These are phyloP conservation scores for Colletotrichum chrysophilum DNA, from an alignment of 2,329 filamentous ascomycete genomes.

Conservation along the genomic window DNA sequence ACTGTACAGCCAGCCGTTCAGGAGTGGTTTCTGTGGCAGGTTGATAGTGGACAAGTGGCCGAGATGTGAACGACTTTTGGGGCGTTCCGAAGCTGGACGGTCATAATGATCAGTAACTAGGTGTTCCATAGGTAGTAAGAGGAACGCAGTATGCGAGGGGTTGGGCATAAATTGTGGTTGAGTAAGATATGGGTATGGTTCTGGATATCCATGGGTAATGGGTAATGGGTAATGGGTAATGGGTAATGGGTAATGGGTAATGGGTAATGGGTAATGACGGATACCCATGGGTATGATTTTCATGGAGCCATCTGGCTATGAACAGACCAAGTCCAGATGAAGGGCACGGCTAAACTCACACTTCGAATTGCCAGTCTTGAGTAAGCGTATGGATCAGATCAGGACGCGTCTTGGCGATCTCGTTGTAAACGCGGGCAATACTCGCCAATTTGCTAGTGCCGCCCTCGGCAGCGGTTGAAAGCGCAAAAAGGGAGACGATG, in stretches of 20 bases:
- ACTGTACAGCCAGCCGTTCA: conserved; percentile 64
- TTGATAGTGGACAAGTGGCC: conserved; percentile 63
- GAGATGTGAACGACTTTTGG: conserved; percentile 47
- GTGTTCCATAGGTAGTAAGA: not conserved
- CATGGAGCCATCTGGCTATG: not conserved
- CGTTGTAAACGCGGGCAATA: conserved; percentile 66
- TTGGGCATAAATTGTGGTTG: not conserved
- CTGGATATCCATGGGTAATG: no score
- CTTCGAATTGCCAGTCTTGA: conserved; percentile 53
- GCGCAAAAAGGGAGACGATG: conserved; percentile 61
- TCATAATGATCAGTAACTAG: not conserved
- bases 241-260: no score
- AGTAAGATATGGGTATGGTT: not conserved
- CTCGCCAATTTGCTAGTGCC: conserved; percentile 64
- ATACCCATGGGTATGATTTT: no score
- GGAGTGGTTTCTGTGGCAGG: conserved; percentile 48
- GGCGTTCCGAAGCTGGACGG: conserved; percentile 54
- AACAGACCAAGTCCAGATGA: not conserved
- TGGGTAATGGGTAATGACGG: no score
- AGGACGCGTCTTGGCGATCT: conserved; percentile 63
- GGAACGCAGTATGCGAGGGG: not conserved
- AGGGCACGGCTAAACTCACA: conserved; percentile 31
- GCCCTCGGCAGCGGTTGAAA: conserved; percentile 56
- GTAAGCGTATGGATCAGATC: conserved; percentile 64
- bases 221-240: no score